phyloP scores from a whole-genome alignment of 805 yeast genomes.

The Debaryomyces maramus region DNA sequence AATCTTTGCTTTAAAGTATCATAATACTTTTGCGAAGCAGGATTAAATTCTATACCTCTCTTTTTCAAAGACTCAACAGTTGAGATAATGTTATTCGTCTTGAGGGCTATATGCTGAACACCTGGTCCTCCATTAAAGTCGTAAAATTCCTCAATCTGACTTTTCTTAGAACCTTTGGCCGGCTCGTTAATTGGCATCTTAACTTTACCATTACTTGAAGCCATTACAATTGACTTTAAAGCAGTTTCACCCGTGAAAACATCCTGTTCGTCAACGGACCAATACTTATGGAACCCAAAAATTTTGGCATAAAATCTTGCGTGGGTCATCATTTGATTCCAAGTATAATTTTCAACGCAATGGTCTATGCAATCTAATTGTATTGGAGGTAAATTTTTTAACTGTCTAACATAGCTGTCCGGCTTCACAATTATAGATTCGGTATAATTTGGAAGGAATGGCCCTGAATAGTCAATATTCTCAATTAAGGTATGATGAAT shows the following conservation, averaged over 20 bases:
- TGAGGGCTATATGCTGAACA: slow-evolving; percentile 77
- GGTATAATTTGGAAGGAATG: slow-evolving; percentile 46
- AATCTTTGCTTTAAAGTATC: slow-evolving; percentile 47
- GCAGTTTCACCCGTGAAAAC: slow-evolving; percentile 72
- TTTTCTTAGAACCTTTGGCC: slow-evolving; percentile 60
- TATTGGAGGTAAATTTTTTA: slow-evolving; percentile 30
- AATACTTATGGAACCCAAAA: slow-evolving; percentile 73
- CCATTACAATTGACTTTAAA: slow-evolving; percentile 73
- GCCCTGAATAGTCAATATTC: slow-evolving; percentile 38
- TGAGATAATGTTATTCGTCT: slow-evolving; percentile 58
- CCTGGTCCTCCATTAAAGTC: slow-evolving; percentile 80
- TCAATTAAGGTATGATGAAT: slow-evolving; percentile 69
- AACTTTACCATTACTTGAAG: slow-evolving; percentile 59
- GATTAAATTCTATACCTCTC: slow-evolving; percentile 73
- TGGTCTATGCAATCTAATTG: slow-evolving; percentile 60
- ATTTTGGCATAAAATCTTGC: slow-evolving; percentile 60
- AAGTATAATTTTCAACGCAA: slow-evolving; percentile 75
- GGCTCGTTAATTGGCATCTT: slow-evolving; percentile 90
- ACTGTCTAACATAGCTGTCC: slow-evolving; percentile 1
- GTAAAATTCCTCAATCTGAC: slow-evolving; percentile 82
- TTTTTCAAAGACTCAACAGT: slow-evolving; percentile 52
- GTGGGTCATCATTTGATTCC: slow-evolving; percentile 61
- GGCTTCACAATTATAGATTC: slow-evolving; percentile 3
- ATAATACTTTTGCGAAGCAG: slow-evolving; percentile 61
- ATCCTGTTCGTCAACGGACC: slow-evolving; percentile 83